Evolutionary conservation across 2,329 filamentous ascomycete genomes (phyloP).

Genomic region (Aureobasidium zeae): DNA sequence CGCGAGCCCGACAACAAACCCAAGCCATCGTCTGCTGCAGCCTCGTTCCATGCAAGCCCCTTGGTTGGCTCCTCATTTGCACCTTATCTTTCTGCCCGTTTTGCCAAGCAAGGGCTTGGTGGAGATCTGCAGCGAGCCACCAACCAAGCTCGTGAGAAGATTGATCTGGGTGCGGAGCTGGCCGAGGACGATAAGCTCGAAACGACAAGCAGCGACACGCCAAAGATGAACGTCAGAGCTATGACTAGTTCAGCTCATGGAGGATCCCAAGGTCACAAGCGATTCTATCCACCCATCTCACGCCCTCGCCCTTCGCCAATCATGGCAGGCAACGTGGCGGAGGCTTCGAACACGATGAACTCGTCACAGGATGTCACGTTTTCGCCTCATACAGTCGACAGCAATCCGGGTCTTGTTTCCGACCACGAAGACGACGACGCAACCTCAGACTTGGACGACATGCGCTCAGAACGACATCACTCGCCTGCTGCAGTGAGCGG

Average conservation of each 20-base stretch:
- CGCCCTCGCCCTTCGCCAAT: conserved; percentile 27
- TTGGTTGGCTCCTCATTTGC: conserved; percentile 20
- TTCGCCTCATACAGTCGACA: conserved; percentile 40
- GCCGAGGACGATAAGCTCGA: conserved; percentile 15
- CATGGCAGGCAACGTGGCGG: conserved; percentile 19
- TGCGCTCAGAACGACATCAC: conserved; percentile 19
- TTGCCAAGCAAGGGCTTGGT: conserved; percentile 34
- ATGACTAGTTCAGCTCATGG: conserved; percentile 17
- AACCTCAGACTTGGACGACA: conserved; percentile 25
- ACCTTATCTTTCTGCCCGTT: conserved; percentile 34
- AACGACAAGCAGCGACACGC: neutral
- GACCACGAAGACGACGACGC: conserved; percentile 43
- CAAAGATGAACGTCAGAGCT: neutral
- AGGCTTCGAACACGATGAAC: conserved; percentile 20
- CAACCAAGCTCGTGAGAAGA: conserved; percentile 24
- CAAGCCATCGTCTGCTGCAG: neutral
- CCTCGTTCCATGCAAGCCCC: conserved; percentile 2
- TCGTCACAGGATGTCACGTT: conserved; percentile 30
- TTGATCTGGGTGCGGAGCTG: conserved; percentile 26
- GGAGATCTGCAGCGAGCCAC: conserved; percentile 30
- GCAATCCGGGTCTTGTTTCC: conserved; percentile 41
- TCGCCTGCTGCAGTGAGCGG: conserved; percentile 22
- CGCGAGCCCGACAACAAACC: neutral
- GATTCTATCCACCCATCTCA: conserved; percentile 21
- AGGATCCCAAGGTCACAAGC: conserved; percentile 25